These are phyloP conservation scores for Otatea glauca DNA, from an alignment of 176 grass and related monocot genomes.

Conservation along the genomic window DNA sequence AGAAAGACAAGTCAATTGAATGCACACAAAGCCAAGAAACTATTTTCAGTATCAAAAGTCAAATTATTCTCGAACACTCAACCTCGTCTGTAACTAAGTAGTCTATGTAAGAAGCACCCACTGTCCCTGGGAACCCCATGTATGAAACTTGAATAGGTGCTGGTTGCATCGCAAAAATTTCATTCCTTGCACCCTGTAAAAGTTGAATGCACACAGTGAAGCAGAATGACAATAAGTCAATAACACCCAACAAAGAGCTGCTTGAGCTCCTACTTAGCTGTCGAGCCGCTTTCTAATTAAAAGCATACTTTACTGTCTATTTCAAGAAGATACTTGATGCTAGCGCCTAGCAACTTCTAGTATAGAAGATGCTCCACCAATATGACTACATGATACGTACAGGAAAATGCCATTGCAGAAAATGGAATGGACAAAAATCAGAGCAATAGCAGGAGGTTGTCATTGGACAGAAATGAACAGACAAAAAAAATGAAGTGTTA, in stretches of 20 bases:
- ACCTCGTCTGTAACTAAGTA: no score
- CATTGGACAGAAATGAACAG: constrained; percentile 15
- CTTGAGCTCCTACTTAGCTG: not conserved
- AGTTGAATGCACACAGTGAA: not conserved
- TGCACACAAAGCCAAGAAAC: constrained; percentile 20
- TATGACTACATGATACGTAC: not conserved
- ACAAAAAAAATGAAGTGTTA: no score
- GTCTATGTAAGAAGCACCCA: no score
- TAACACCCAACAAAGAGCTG: not conserved
- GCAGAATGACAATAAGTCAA: not conserved
- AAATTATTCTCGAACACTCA: constrained; percentile 5
- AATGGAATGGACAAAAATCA: not conserved
- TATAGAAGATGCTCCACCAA: not conserved
- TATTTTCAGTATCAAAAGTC: constrained; percentile 26
- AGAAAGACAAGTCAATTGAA: constrained; percentile 7
- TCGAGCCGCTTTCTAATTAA: not conserved
- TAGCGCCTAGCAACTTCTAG: constrained; percentile 10
- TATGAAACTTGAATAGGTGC: no score
- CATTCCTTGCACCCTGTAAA: not conserved
- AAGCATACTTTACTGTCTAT: not conserved
- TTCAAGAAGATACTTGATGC: not conserved
- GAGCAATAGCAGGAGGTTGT: not conserved
- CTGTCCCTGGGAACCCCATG: no score
- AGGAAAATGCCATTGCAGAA: no score
- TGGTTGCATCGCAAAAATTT: no score